These are phyloP conservation scores for Hortiboletus campestris DNA, from an alignment of 768 basidiomycete genomes.

Conservation along the genomic window DNA sequence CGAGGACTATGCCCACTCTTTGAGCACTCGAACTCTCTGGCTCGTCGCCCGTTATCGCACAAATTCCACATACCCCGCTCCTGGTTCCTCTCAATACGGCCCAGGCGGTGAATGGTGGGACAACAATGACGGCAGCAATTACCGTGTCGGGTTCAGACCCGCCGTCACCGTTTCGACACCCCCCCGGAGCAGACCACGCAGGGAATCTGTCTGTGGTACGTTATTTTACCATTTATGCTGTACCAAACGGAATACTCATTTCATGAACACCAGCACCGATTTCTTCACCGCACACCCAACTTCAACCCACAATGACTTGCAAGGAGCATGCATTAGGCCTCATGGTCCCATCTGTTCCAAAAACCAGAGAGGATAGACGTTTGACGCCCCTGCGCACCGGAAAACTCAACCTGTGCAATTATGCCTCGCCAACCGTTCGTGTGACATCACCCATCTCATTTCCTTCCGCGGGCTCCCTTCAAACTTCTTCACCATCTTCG, in stretches of 20 bases:
- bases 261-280: conserved; percentile 6
- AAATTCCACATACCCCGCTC: conserved; percentile 15
- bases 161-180: not conserved
- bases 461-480: not conserved
- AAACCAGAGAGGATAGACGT: not conserved
- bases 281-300: not conserved
- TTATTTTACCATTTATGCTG: not conserved
- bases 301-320: not conserved
- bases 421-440: conserved; percentile 28
- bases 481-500: not conserved
- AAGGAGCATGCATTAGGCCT: conserved; percentile 14
- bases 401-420: conserved; percentile 33
- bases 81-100: conserved; percentile 30
- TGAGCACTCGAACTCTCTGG: conserved; percentile 55
- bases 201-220: conserved; percentile 25
- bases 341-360: conserved; percentile 2
- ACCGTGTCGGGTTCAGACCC: conserved; percentile 63
- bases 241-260: not conserved
- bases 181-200: conserved; percentile 5
- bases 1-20: conserved; percentile 59
- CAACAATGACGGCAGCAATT: conserved; percentile 79
- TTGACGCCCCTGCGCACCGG: conserved; percentile 9
- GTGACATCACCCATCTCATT: not conserved
- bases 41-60: conserved; percentile 56
- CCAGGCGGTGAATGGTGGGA: conserved; percentile 88